A percentile compares a stretch with the other conserved stretches of the same genome.
phyloP scores from a whole-genome alignment of 495 filamentous ascomycete genomes.

The Daldinia vernicosa region DNA sequence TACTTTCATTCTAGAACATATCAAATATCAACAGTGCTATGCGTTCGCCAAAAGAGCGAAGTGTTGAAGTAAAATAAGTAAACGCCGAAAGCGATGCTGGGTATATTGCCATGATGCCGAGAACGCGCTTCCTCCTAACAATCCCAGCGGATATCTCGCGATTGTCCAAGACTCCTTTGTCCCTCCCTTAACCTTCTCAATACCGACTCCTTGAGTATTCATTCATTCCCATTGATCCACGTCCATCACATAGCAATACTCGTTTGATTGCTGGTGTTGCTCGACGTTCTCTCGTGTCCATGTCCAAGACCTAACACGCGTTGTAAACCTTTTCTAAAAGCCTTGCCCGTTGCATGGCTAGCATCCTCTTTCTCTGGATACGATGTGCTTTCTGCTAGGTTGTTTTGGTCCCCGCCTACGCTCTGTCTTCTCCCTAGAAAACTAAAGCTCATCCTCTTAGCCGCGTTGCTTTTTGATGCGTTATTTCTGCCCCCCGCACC shows the following conservation, averaged over 20 bases:
- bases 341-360: constrained; percentile 53
- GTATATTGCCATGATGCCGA: constrained; percentile 6
- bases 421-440: constrained; percentile 41
- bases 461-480: constrained; percentile 22
- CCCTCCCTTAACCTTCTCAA: neutral
- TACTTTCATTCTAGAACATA: constrained; percentile 1
- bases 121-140: neutral
- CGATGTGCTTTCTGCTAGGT: constrained; percentile 19
- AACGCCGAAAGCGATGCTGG: constrained; percentile 36
- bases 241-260: neutral
- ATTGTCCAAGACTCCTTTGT: constrained; percentile 1
- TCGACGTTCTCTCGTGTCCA: constrained; percentile 39
- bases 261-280: constrained; percentile 16
- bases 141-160: neutral
- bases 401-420: constrained; percentile 32
- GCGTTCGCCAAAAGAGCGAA: constrained; percentile 3
- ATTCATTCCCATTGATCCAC: neutral
- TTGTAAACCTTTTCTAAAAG: constrained; percentile 54
- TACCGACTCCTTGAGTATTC: neutral
- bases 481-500: constrained; percentile 37
- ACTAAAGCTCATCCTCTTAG: constrained; percentile 48
- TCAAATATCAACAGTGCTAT: neutral
- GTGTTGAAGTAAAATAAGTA: constrained; percentile 10
- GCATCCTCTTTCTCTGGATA: constrained; percentile 60
- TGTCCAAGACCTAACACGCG: constrained; percentile 52